Evolutionary conservation across 305 asterid species (phyloP).

Genomic region (Fraxinus greggii): DNA sequence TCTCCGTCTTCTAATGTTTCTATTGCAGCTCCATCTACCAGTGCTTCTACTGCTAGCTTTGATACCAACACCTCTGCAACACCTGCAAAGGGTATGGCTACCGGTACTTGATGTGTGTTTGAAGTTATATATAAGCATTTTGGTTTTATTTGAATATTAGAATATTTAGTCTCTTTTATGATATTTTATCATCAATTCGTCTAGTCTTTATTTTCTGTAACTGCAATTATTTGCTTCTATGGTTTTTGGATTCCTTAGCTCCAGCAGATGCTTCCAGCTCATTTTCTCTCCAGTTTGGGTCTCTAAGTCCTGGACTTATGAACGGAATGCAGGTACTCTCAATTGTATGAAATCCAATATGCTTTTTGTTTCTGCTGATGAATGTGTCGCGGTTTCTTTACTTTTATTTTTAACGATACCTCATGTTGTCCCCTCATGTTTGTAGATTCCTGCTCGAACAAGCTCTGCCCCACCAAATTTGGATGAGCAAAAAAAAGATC

Average conservation of each 20-base stretch:
- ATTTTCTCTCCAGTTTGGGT: constrained; percentile 84
- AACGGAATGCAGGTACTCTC: constrained; percentile 66
- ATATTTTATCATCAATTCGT: neutral
- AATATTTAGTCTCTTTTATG: neutral
- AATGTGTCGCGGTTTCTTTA: neutral
- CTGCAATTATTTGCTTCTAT: constrained; percentile 19
- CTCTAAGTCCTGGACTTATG: constrained; percentile 70
- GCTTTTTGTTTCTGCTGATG: neutral
- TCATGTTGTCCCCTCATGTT: constrained; percentile 11
- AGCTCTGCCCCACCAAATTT: constrained; percentile 96
- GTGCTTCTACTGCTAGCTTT: constrained; percentile 35
- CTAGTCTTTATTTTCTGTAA: neutral
- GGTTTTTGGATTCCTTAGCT: constrained; percentile 23
- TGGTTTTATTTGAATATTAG: neutral
- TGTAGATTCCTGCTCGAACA: constrained; percentile 82
- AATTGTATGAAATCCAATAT: constrained; percentile 12
- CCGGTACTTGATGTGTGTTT: neutral
- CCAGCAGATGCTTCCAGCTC: constrained; percentile 65
- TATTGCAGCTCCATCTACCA: constrained; percentile 49
- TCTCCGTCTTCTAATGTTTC: constrained; percentile 50
- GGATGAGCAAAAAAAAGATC: constrained; percentile 84
- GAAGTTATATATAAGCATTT: neutral
- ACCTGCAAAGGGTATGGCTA: constrained; percentile 60
- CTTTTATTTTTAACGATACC: neutral
- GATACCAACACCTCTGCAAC: constrained; percentile 48